These are phyloP conservation scores for Brassica cretica DNA, from an alignment of 345 rosid species.

Conservation along the genomic window DNA sequence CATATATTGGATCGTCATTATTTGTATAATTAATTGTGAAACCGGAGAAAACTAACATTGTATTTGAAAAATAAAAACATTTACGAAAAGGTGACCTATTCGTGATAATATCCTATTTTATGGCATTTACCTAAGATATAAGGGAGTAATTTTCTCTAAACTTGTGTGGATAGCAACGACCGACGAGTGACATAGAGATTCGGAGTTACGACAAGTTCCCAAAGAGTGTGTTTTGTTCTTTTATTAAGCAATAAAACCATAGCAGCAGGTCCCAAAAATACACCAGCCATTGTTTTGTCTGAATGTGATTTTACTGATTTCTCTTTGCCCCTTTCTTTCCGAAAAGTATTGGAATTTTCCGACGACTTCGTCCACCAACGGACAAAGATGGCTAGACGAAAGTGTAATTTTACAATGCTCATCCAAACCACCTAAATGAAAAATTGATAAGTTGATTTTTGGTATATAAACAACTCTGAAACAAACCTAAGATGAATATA, in stretches of 20 bases:
- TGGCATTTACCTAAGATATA: neutral
- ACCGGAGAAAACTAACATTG: neutral
- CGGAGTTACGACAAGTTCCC: conserved; percentile 19
- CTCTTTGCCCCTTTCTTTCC: conserved; percentile 1
- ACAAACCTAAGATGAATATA: neutral
- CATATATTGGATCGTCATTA: neutral
- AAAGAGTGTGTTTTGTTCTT: conserved; percentile 20
- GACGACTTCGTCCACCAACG: conserved; percentile 19
- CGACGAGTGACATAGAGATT: conserved; percentile 29
- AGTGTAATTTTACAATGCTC: neutral
- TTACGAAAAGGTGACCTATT: neutral
- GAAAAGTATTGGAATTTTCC: conserved; percentile 17
- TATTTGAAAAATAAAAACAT: neutral
- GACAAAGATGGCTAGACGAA: neutral
- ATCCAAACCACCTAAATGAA: neutral
- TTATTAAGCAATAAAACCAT: neutral
- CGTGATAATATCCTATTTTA: neutral
- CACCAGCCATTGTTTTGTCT: conserved; percentile 18
- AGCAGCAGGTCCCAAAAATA: neutral
- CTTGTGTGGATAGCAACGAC: conserved; percentile 17
- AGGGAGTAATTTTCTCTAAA: neutral
- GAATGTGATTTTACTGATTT: conserved; percentile 12
- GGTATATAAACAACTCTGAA: neutral
- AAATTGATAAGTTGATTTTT: neutral
- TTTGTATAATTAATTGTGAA: neutral